Evolutionary conservation across 2,329 filamentous ascomycete species (phyloP).

Genomic region (Cercospora sp.): DNA sequence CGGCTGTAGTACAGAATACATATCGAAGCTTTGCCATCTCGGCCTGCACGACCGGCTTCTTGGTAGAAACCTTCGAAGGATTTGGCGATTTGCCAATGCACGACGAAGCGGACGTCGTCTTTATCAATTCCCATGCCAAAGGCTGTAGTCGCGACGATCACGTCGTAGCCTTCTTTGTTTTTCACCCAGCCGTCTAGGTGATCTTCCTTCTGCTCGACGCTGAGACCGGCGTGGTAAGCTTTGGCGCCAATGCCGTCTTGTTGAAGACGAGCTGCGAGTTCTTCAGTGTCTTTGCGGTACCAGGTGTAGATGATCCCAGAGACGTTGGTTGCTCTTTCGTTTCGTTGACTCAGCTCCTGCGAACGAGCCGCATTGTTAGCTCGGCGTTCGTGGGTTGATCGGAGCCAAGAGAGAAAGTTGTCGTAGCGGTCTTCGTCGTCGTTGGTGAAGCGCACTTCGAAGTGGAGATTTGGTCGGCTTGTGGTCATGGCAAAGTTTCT

Average conservation of each 20-base stretch:
- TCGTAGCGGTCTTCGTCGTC: conserved; percentile 73
- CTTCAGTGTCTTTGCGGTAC: conserved; percentile 72
- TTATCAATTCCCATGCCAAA: conserved; percentile 99
- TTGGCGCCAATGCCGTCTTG: conserved; percentile 70
- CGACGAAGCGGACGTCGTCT: conserved; percentile 87
- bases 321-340: conserved; percentile 61
- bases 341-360: conserved; percentile 56
- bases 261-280: conserved; percentile 64
- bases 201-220: conserved; percentile 66
- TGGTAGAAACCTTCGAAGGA: conserved; percentile 97
- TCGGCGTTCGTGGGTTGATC: conserved; percentile 69
- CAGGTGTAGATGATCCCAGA: conserved; percentile 79
- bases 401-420: conserved; percentile 76
- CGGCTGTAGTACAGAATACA: conserved; percentile 91
- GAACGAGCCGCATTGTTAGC: conserved; percentile 57
- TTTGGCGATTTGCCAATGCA: conserved; percentile 91
- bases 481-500: conserved; percentile 81
- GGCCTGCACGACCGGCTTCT: conserved; percentile 86
- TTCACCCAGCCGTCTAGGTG: conserved; percentile 71
- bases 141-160: conserved; percentile 92
- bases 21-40: conserved; percentile 81
- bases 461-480: conserved; percentile 80
- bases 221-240: conserved; percentile 70
- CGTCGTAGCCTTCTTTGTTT: conserved; percentile 75
- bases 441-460: conserved; percentile 81